Evolutionary conservation across 352 stramenopile genomes (phyloP).

Genomic region (Phytophthora boehmeriae): DNA sequence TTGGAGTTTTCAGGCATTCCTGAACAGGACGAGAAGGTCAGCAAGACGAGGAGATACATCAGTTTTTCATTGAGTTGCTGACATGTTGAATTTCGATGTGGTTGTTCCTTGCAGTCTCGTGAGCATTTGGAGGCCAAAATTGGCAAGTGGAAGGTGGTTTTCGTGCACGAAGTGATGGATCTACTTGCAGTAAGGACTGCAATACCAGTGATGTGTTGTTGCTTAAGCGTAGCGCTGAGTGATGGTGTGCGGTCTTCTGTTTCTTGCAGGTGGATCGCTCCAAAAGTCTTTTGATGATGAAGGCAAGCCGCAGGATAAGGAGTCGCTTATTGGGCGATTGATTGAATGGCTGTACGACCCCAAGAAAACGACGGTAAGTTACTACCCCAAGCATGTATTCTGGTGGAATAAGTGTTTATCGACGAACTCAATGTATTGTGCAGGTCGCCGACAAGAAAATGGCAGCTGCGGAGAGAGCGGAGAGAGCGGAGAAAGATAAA

Average conservation of each 20-base stretch:
- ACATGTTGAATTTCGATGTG: slow-evolving; percentile 4
- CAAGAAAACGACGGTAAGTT: slow-evolving; percentile 52
- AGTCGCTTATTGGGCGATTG: slow-evolving; percentile 65
- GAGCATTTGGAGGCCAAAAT: slow-evolving; percentile 69
- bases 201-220: neutral
- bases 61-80: neutral
- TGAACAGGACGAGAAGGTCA: slow-evolving; percentile 72
- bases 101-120: slow-evolving; percentile 44
- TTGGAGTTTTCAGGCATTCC: slow-evolving; percentile 74
- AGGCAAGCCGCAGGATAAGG: slow-evolving; percentile 62
- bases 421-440: slow-evolving; percentile 2
- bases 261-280: slow-evolving; percentile 75
- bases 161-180: slow-evolving; percentile 82
- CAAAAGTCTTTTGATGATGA: slow-evolving; percentile 86
- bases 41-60: neutral
- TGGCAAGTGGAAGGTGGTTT: slow-evolving; percentile 68
- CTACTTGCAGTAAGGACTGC: slow-evolving; percentile 56
- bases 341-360: slow-evolving; percentile 81
- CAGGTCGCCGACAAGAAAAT: slow-evolving; percentile 44
- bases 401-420: neutral
- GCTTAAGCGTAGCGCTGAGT: slow-evolving; percentile 7
- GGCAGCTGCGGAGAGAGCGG: slow-evolving; percentile 30
- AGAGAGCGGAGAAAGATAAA: slow-evolving; percentile 41
- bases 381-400: neutral
- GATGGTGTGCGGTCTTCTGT: neutral